Percentiles rank a stretch among this genome's conserved stretches.
Conservation (phyloP, 2,329 filamentous ascomycete species). For the Canariomyces notabilis region DNA sequence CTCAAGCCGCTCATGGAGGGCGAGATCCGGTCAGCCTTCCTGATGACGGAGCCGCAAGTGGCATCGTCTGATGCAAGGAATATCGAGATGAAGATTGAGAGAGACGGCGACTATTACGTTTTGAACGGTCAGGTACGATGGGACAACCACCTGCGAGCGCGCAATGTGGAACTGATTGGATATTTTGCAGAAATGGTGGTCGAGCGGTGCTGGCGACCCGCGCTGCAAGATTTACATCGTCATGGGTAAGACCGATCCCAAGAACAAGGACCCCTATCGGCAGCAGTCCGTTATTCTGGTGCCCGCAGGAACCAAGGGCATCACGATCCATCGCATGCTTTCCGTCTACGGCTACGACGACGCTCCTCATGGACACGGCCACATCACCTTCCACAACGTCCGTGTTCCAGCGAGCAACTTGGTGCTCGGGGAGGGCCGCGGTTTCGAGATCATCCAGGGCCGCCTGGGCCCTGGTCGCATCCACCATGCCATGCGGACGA, state of each 20-base stretch:
- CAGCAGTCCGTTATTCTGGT: conserved; percentile 94
- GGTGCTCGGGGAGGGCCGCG: conserved; percentile 85
- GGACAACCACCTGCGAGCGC: neutral
- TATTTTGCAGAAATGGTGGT: conserved; percentile 93
- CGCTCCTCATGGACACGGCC: conserved; percentile 95
- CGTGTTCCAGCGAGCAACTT: conserved; percentile 79
- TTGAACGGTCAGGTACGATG: conserved; percentile 72
- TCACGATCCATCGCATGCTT: conserved; percentile 92
- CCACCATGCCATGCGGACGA: conserved; percentile 94
- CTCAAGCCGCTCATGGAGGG: conserved; percentile 75
- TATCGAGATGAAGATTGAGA: conserved; percentile 76
- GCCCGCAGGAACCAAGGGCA: conserved; percentile 71
- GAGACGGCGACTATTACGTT: conserved; percentile 82
- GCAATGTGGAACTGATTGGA: conserved; percentile 22
- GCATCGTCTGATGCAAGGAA: conserved; percentile 91
- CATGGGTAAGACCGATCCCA: conserved; percentile 85
- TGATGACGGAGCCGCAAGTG: conserved; percentile 90
- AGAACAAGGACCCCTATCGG: conserved; percentile 71
- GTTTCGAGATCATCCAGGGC: conserved; percentile 98
- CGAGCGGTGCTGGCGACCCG: conserved; percentile 87
- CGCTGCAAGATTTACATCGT: conserved; percentile 92
- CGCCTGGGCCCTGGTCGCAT: conserved; percentile 93
- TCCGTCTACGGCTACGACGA: conserved; percentile 95
- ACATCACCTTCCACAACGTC: conserved; percentile 85
- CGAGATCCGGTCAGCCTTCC: conserved; percentile 80